Percentiles rank a stretch among this genome's conserved stretches.
These are phyloP conservation scores for Truncatella angustata DNA, from an alignment of 2,329 filamentous ascomycete genomes.

Conservation along the genomic window DNA sequence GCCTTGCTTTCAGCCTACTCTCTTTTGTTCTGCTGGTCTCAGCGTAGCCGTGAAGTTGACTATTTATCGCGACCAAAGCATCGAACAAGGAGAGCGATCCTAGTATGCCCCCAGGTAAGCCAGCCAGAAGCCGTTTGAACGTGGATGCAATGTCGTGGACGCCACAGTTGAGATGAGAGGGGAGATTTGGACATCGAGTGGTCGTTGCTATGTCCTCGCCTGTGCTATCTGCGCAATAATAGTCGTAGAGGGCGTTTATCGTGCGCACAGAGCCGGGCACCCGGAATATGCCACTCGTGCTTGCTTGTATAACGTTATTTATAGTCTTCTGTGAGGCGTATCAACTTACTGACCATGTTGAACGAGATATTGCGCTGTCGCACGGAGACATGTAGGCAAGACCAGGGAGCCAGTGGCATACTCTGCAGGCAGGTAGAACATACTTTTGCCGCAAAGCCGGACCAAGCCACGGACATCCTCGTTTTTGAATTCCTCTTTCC, in stretches of 20 bases:
- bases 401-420: conserved; percentile 56
- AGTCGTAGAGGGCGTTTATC: conserved; percentile 60
- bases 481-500: conserved; percentile 44
- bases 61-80: conserved; percentile 59
- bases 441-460: conserved; percentile 60
- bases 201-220: conserved; percentile 53
- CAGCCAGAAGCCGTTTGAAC: conserved; percentile 64
- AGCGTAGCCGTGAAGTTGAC: conserved; percentile 49
- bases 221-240: conserved; percentile 56
- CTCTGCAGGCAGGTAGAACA: conserved; percentile 58
- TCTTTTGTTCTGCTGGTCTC: conserved; percentile 53
- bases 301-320: conserved; percentile 29
- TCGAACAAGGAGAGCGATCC: conserved; percentile 63
- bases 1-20: conserved; percentile 57
- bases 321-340: neutral
- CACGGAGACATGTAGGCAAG: conserved; percentile 65
- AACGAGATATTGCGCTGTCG: conserved; percentile 62
- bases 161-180: conserved; percentile 56
- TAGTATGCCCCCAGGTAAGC: conserved; percentile 64
- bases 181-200: conserved; percentile 57
- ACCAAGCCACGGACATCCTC: conserved; percentile 58
- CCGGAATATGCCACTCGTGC: conserved; percentile 60
- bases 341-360: conserved; percentile 49
- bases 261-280: conserved; percentile 58
- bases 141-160: conserved; percentile 66